These are phyloP conservation scores for Ramularia endophylla DNA, from an alignment of 2,329 filamentous ascomycete species.

Conservation along the genomic window DNA sequence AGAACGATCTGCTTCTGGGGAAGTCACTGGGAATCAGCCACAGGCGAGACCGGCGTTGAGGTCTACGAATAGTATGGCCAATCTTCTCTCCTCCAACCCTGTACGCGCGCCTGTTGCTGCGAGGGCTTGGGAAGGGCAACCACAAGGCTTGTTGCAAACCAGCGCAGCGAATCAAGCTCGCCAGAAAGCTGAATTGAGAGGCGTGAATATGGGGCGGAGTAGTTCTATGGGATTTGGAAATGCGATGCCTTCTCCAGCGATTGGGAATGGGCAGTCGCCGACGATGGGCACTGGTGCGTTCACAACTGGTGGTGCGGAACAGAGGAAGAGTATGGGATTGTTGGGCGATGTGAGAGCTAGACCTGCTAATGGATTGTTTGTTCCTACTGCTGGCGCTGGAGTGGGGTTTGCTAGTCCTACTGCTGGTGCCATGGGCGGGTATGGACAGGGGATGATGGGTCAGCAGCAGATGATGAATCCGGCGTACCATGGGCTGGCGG, in stretches of 20 bases:
- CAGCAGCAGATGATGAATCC: slow-evolving; percentile 5
- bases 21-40: slow-evolving; percentile 42
- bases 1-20: slow-evolving; percentile 48
- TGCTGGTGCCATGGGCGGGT: neutral
- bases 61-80: slow-evolving; percentile 52
- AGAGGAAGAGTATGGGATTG: slow-evolving; percentile 21
- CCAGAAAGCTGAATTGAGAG: slow-evolving; percentile 31
- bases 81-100: slow-evolving; percentile 49
- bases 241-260: too few species aligned
- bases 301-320: slow-evolving; percentile 2
- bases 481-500: neutral
- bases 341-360: slow-evolving; percentile 13
- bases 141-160: slow-evolving; percentile 37
- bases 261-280: too few species aligned
- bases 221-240: slow-evolving; percentile 3
- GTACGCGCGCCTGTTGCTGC: slow-evolving; percentile 3
- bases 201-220: slow-evolving; percentile 27
- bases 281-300: too few species aligned
- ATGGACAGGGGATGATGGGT: slow-evolving; percentile 2
- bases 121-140: slow-evolving; percentile 9
- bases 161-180: slow-evolving; percentile 29
- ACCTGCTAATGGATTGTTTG: slow-evolving; percentile 32
- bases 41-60: slow-evolving; percentile 32
- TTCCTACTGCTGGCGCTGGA: slow-evolving; percentile 4
- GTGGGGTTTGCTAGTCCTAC: too few species aligned